These are phyloP conservation scores for Phytomonas sp. DNA, from an alignment of 208 protist species.

Conservation along the genomic window DNA sequence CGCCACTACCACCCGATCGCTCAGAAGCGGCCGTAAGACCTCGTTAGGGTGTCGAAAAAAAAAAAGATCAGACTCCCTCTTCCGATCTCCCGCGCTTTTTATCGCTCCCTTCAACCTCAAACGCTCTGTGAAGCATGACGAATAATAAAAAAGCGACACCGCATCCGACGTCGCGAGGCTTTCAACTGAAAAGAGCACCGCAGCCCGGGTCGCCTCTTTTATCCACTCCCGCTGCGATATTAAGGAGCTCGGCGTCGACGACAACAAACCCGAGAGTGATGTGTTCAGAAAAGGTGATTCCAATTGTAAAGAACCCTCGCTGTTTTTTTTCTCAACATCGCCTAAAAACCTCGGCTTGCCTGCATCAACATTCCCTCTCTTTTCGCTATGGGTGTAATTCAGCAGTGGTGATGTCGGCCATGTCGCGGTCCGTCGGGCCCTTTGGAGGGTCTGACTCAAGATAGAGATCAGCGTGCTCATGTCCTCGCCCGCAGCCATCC, in stretches of 20 bases:
- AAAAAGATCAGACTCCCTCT: background rate
- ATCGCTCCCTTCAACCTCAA: background rate
- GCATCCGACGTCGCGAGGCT: conserved; percentile 32
- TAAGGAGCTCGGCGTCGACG: background rate
- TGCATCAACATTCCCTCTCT: background rate
- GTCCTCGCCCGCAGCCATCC: conserved; percentile 33
- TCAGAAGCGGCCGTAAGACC: conserved; percentile 21
- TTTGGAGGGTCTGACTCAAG: conserved; percentile 9
- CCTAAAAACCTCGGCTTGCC: background rate
- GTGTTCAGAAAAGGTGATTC: background rate
- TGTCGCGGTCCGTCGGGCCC: background rate
- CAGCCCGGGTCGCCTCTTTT: conserved; percentile 18
- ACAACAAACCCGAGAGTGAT: background rate
- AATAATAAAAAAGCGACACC: conserved; percentile 52
- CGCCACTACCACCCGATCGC: conserved; percentile 17
- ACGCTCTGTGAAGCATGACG: background rate
- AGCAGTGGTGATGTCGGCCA: background rate
- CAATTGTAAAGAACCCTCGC: background rate
- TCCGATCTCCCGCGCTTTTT: conserved; percentile 6
- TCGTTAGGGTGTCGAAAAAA: background rate
- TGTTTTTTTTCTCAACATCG: background rate
- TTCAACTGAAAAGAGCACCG: conserved; percentile 61
- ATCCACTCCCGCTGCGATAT: conserved; percentile 1
- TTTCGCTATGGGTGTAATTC: background rate
- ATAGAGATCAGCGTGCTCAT: conserved; percentile 23